Evolutionary conservation across 2,329 filamentous ascomycete genomes (phyloP).

Genomic region (Fusarium protoensiforme): DNA sequence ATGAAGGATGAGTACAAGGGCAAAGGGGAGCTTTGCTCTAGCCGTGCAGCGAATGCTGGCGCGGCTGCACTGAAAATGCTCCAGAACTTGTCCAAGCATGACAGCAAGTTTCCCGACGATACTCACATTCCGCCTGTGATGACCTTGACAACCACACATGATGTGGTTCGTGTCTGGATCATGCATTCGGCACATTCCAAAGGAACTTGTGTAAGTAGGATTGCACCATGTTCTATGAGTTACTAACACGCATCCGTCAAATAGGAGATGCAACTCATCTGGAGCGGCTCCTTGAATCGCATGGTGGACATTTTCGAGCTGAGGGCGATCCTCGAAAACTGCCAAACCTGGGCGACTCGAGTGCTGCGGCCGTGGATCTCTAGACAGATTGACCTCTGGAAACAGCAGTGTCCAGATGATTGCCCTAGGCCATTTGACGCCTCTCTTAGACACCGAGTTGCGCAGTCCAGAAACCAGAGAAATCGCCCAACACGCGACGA

Average conservation of each 20-base stretch:
- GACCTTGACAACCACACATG: slow-evolving; percentile 17
- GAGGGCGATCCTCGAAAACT: slow-evolving; percentile 29
- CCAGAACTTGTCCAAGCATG: slow-evolving; percentile 8
- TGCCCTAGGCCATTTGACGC: neutral
- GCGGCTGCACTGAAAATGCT: slow-evolving; percentile 23
- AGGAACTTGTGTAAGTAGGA: slow-evolving; percentile 9
- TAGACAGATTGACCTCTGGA: slow-evolving; percentile 27
- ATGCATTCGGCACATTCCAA: slow-evolving; percentile 7
- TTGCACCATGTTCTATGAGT: neutral
- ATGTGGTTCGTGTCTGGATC: slow-evolving; percentile 27
- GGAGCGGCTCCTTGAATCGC: slow-evolving; percentile 24
- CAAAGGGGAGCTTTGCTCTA: slow-evolving; percentile 10
- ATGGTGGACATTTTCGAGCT: slow-evolving; percentile 22
- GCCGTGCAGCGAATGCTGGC: slow-evolving; percentile 18
- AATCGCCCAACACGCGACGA: neutral
- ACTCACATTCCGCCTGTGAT: slow-evolving; percentile 23
- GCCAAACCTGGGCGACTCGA: slow-evolving; percentile 27
- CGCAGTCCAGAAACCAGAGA: neutral
- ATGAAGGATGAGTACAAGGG: slow-evolving; percentile 12
- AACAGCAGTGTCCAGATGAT: slow-evolving; percentile 1
- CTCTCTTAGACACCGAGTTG: neutral
- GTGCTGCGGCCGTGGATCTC: slow-evolving; percentile 29
- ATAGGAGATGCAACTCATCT: slow-evolving; percentile 30
- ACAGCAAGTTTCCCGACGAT: slow-evolving; percentile 1
- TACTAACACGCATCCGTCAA: neutral